Conservation (phyloP, 352 stramenopile genomes). For the Pythium insidiosum region DNA sequence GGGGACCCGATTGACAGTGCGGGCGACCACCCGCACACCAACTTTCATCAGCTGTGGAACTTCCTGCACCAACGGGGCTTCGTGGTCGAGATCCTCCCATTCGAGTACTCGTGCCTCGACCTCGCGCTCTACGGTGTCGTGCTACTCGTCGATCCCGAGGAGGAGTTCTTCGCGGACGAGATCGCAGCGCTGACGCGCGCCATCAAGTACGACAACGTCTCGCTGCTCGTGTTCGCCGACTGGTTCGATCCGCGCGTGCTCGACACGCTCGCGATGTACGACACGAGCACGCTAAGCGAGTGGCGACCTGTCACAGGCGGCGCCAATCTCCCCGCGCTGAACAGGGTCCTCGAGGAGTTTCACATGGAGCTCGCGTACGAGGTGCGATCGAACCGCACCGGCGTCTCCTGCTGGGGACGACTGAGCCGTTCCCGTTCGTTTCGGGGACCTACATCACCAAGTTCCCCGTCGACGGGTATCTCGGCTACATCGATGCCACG, state of each 20-base stretch:
- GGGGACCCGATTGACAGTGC: conserved; percentile 64
- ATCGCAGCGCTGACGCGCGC: conserved; percentile 39
- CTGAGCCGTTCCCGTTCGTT: conserved; percentile 41
- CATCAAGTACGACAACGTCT: conserved; percentile 63
- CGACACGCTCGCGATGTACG: conserved; percentile 62
- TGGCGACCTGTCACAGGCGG: conserved; percentile 74
- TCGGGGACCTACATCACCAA: conserved; percentile 57
- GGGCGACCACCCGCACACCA: conserved; percentile 80
- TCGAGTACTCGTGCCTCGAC: conserved; percentile 71
- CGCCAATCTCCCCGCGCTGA: conserved; percentile 69
- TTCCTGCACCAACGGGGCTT: conserved; percentile 55
- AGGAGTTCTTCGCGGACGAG: conserved; percentile 70
- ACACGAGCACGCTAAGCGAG: conserved; percentile 77
- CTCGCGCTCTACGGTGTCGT: conserved; percentile 64
- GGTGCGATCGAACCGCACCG: conserved; percentile 36
- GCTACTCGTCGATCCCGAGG: conserved; percentile 76
- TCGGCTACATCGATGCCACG: conserved; percentile 44
- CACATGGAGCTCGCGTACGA: conserved; percentile 56
- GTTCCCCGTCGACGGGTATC: conserved; percentile 55
- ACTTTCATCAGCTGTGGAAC: conserved; percentile 81
- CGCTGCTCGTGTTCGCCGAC: conserved; percentile 67
- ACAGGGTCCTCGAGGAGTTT: conserved; percentile 52
- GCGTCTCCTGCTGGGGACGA: conserved; percentile 41
- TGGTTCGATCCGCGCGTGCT: conserved; percentile 68
- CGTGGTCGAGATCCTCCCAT: conserved; percentile 73